Percentiles rank a stretch among this genome's conserved stretches.
phyloP scores from a whole-genome alignment of 805 yeast species.

The Ogataea henricii region DNA sequence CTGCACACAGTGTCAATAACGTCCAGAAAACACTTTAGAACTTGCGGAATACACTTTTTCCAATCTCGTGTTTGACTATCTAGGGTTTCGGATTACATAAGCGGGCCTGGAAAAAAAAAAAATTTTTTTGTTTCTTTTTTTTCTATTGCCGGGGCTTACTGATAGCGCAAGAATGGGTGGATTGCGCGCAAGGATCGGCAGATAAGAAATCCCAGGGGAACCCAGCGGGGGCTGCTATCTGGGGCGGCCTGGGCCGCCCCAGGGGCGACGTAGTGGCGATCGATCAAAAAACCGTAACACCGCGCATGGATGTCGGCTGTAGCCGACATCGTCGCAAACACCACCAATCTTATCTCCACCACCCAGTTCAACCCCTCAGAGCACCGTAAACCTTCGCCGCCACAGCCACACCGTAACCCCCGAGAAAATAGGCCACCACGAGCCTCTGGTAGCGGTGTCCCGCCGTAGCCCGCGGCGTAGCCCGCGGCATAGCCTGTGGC shows the following conservation, averaged over 20 bases:
- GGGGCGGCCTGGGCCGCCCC: too few relatives aligned
- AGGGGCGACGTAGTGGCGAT: too few relatives aligned
- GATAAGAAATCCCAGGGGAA: neutral
- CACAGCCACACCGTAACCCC: constrained; percentile 19
- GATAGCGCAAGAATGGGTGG: neutral
- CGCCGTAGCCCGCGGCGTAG: neutral
- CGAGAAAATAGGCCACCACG: constrained; percentile 15
- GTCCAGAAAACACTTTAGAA: too few relatives aligned
- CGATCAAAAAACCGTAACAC: too few relatives aligned
- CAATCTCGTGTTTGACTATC: neutral
- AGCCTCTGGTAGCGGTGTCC: constrained; percentile 11
- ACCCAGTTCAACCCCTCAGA: neutral
- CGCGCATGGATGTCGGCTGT: too few relatives aligned
- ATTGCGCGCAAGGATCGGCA: neutral
- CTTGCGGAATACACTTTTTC: too few relatives aligned
- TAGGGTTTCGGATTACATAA: neutral
- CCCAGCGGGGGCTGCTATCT: neutral
- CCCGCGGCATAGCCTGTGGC: neutral
- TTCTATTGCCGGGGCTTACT: neutral
- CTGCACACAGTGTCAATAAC: too few relatives aligned
- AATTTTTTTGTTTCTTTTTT: neutral
- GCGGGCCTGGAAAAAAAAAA: neutral
- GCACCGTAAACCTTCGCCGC: constrained; percentile 14
- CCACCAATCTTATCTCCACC: too few relatives aligned
- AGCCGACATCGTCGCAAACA: too few relatives aligned